Evolutionary conservation across 2,329 filamentous ascomycete species (phyloP).

Genomic region (Aspergillus texensis): DNA sequence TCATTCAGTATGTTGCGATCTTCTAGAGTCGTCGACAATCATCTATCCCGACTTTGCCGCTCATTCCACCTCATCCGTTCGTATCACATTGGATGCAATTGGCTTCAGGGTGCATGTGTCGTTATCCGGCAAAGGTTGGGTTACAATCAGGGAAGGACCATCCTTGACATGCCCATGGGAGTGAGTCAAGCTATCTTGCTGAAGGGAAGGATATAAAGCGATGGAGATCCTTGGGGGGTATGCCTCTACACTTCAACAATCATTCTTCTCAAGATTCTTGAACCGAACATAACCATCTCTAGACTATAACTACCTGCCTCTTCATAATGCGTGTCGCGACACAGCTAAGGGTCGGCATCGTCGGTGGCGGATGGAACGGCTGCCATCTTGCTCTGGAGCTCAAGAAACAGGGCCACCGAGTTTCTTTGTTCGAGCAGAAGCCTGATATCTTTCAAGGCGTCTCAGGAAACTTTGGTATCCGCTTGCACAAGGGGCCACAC

Average conservation of each 20-base stretch:
- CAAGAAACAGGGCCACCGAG: background rate
- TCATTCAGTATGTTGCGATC: background rate
- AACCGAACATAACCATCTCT: background rate
- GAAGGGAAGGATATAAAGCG: background rate
- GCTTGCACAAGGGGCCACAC: slow-evolving; percentile 10
- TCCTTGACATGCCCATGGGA: background rate
- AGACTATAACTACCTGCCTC: background rate
- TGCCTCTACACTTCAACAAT: background rate
- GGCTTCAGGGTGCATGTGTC: background rate
- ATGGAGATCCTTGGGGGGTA: background rate
- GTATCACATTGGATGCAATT: background rate
- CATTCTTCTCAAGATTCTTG: background rate
- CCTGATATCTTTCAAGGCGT: slow-evolving; percentile 6
- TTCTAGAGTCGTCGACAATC: background rate
- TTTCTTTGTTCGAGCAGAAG: slow-evolving; percentile 6
- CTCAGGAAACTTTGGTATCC: slow-evolving; percentile 10
- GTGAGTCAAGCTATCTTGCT: background rate
- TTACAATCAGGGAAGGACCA: background rate
- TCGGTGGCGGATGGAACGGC: slow-evolving; percentile 10
- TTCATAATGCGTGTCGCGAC: background rate
- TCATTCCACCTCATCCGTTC: slow-evolving; percentile 2
- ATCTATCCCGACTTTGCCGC: slow-evolving; percentile 3
- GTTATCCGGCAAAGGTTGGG: background rate
- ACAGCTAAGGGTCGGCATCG: background rate
- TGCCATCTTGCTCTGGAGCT: slow-evolving; percentile 12